A percentile compares a stretch with the other conserved stretches of the same genome.
Conservation (phyloP, 331 rosid genomes). For the Quercus tomentella region DNA sequence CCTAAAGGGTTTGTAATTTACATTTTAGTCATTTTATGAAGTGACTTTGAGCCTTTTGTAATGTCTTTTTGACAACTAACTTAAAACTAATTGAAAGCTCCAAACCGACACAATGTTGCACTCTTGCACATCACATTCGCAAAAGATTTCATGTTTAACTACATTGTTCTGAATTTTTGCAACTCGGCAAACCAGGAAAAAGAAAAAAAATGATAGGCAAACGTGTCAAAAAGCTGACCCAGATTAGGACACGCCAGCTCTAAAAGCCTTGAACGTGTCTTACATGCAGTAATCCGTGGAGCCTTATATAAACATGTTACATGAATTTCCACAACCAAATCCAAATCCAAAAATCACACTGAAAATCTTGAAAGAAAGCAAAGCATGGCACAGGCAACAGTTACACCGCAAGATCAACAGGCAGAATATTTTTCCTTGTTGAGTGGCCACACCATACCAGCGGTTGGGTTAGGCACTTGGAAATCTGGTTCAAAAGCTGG, state of each 20-base stretch:
- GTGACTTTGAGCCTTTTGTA: no score
- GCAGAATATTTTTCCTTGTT: constrained; percentile 28
- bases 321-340: not conserved
- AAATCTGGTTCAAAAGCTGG: constrained; percentile 43
- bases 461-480: constrained; percentile 58
- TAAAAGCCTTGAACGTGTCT: constrained; percentile 25
- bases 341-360: not conserved
- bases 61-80: no score
- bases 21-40: no score
- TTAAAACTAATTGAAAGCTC: no score
- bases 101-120: no score
- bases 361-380: not conserved
- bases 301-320: not conserved
- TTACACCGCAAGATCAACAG: constrained; percentile 26
- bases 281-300: constrained; percentile 22
- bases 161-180: no score
- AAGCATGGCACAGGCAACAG: constrained; percentile 25
- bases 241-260: constrained; percentile 10
- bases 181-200: no score
- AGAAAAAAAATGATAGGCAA: not conserved
- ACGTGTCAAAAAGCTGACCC: constrained; percentile 13
- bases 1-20: no score
- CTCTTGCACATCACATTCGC: no score
- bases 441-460: constrained; percentile 46
- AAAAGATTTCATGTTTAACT: no score